Evolutionary conservation across 352 stramenopile species (phyloP), one percentile per base, ranked within the genome.

Genomic region (Peronosclerospora sorghi): DNA sequence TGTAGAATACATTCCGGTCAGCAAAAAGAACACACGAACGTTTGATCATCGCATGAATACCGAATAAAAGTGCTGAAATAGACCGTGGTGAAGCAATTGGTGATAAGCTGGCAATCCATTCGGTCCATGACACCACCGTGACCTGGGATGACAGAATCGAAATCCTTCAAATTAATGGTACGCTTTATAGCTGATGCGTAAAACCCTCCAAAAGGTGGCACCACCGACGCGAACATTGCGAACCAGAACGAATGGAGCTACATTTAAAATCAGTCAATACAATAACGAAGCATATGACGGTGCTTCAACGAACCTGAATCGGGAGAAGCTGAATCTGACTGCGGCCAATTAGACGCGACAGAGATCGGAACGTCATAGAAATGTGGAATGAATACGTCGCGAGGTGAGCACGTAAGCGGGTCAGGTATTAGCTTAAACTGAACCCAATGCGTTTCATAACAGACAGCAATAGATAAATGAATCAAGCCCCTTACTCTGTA

Each of bases 171-270:
- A 35, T 93, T 84, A 72, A 99, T 98, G 18, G 96, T 97, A 36
- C 96, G 84, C 72, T 99, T 99, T 51, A 99, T 98, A 17, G 95
- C 96, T 28, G 83, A 97, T 2, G 96, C 96, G 58, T 98, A 93
- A 64, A 99, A 99, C 27, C 96, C 96, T 40, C 96, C 96, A 62
- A 99, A 99, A 18, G 96, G 96, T 21, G 96, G 95, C n/a, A 99
- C 88, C 18, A 99, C 60, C 32, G 88, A 98, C 27, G 95, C 94
- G 48, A 99, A 99, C 18, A 96, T 75, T 9, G 88, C 94, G 53
- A 99, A 96, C 58, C 92, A 85, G 14, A 99, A 56, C 26, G 88
- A 96, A 72, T 99, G 96, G 19, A 97, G 49, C 77, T 98, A 67
- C 10, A 43, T 37, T 45, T 4, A 35, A 23, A 20, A 50, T 2